Evolutionary conservation across 129 eudicot species (phyloP).

Genomic region (Smallanthus sonchifolius): DNA sequence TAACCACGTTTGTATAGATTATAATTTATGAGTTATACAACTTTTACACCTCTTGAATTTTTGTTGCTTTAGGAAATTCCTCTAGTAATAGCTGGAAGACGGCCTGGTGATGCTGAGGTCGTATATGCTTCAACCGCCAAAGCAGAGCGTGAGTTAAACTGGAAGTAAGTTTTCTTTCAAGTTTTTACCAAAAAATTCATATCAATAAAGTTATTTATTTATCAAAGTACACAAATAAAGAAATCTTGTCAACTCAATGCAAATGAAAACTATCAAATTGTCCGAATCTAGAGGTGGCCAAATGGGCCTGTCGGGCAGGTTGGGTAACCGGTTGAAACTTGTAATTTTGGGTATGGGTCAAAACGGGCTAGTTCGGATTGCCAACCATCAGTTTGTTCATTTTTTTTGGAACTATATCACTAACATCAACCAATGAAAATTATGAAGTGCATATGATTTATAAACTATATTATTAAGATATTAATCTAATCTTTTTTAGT

Average conservation of each 20-base stretch:
- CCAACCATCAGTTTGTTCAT: neutral
- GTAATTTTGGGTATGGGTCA: neutral
- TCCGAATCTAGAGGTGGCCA: neutral
- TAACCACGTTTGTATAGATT: neutral
- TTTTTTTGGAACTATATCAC: neutral
- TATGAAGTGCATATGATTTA: neutral
- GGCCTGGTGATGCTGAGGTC: constrained; percentile 92
- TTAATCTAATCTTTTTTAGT: neutral
- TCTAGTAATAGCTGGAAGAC: constrained; percentile 59
- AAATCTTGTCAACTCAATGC: neutral
- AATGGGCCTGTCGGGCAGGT: neutral
- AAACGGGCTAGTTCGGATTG: neutral
- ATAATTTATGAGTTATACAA: neutral
- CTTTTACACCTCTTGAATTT: neutral
- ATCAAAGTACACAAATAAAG: neutral
- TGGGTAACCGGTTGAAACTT: neutral
- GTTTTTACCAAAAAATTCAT: neutral
- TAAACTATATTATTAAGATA: neutral
- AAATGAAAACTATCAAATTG: neutral
- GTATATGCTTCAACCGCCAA: constrained; percentile 82
- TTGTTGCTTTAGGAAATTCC: constrained; percentile 66
- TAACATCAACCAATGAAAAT: neutral
- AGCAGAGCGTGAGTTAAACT: constrained; percentile 75
- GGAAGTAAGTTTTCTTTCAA: constrained; percentile 67
- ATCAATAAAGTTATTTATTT: neutral